Conservation (phyloP, 1,139 yeast species). For the Magnusiomyces paraingens region DNA sequence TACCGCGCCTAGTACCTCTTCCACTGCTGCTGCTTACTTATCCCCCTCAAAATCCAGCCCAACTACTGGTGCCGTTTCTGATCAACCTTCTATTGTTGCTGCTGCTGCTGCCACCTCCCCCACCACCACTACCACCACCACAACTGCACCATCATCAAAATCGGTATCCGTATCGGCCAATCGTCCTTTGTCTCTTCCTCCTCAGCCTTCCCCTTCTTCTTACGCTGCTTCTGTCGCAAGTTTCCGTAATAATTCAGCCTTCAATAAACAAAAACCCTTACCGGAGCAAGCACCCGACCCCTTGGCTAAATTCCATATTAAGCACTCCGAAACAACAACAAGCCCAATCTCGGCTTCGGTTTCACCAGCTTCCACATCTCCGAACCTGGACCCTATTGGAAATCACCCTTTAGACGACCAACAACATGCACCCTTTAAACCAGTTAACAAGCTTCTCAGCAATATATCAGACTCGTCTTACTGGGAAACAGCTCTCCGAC, state of each 20-base stretch:
- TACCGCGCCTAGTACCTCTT: neutral
- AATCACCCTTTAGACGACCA: neutral
- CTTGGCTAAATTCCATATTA: neutral
- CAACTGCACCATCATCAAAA: neutral
- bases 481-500: constrained; percentile 2
- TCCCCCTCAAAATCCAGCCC: neutral
- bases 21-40: neutral
- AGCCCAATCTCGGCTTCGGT: constrained; percentile 4
- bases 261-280: neutral
- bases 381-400: constrained; percentile 1
- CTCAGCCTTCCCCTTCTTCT: neutral
- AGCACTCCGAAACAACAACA: neutral
- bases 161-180: neutral
- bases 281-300: neutral
- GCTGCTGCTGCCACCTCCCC: neutral
- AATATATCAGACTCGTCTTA: neutral
- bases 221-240: neutral
- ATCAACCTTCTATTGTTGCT: neutral
- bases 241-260: neutral
- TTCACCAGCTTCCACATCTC: constrained; percentile 7
- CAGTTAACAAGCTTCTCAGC: neutral
- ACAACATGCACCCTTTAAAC: neutral
- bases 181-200: neutral
- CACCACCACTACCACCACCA: neutral
- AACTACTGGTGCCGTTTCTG: neutral